Conservation (phyloP, 164 flowering plant genomes). For the Brasenia schreberi region DNA sequence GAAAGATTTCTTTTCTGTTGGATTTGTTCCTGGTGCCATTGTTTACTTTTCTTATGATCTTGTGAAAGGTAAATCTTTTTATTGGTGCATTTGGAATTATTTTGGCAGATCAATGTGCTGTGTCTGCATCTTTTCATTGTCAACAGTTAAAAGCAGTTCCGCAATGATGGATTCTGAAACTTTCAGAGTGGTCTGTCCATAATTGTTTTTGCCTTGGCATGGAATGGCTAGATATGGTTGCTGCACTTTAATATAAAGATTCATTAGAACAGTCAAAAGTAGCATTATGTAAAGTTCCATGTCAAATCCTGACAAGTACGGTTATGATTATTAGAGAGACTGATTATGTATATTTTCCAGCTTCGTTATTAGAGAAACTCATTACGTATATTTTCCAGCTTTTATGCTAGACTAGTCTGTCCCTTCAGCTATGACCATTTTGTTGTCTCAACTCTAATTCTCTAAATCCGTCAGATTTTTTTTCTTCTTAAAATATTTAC, state of each 20-base stretch:
- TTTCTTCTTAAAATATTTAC: too few relatives aligned
- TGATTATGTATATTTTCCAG: too few relatives aligned
- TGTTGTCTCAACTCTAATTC: too few relatives aligned
- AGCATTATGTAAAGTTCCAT: too few relatives aligned
- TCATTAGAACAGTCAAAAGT: too few relatives aligned
- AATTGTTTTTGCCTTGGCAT: background rate
- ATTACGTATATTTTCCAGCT: background rate
- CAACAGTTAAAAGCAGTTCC: background rate
- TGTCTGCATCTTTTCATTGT: background rate
- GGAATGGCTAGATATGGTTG: background rate
- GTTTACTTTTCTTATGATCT: conserved; percentile 71
- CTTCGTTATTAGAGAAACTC: too few relatives aligned
- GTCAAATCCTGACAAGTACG: too few relatives aligned
- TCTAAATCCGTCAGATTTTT: too few relatives aligned
- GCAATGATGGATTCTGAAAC: background rate
- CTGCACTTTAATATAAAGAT: too few relatives aligned
- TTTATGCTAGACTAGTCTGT: background rate
- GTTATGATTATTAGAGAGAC: too few relatives aligned
- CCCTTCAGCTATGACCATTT: background rate
- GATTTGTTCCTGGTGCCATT: conserved; percentile 90
- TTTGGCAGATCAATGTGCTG: background rate
- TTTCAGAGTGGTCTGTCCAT: background rate
- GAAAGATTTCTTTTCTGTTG: conserved; percentile 73
- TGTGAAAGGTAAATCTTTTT: conserved; percentile 41
- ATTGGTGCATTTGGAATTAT: background rate